phyloP scores from a whole-genome alignment of 306 rosid genomes.

The Pterocarpus santalinus region DNA sequence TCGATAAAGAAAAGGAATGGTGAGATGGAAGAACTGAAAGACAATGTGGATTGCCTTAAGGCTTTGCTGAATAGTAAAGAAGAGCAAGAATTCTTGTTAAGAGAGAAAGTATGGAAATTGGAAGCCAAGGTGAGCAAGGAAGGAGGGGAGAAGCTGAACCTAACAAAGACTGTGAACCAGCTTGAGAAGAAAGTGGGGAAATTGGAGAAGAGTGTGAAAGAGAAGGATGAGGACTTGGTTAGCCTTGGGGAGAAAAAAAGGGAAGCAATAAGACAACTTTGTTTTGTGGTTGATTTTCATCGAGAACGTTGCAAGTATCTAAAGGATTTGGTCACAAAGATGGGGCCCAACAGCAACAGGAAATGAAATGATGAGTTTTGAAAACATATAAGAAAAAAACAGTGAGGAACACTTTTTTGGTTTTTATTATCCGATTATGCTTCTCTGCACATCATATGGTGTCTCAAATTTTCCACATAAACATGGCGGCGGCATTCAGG shows the following conservation, averaged over 20 bases:
- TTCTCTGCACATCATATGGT: not conserved
- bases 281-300: constrained; percentile 77
- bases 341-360: constrained; percentile 35
- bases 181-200: constrained; percentile 67
- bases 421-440: too few species aligned
- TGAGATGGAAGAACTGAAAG: constrained; percentile 51
- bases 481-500: not conserved
- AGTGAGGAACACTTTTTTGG: not conserved
- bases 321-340: constrained; percentile 47
- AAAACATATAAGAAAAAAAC: too few species aligned
- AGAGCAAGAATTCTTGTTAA: constrained; percentile 58
- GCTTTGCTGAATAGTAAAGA: constrained; percentile 56
- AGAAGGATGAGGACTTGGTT: constrained; percentile 67
- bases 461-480: not conserved
- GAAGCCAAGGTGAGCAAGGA: constrained; percentile 71
- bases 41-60: constrained; percentile 41
- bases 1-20: constrained; percentile 53
- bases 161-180: constrained; percentile 54
- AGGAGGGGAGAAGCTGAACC: constrained; percentile 70
- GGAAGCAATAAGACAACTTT: constrained; percentile 85
- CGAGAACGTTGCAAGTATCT: constrained; percentile 63
- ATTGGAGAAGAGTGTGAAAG: constrained; percentile 60
- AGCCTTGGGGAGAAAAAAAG: constrained; percentile 76
- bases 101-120: constrained; percentile 69
- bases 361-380: not conserved